Conservation (phyloP, 495 filamentous ascomycete species). For the Talaromyces ruber region DNA sequence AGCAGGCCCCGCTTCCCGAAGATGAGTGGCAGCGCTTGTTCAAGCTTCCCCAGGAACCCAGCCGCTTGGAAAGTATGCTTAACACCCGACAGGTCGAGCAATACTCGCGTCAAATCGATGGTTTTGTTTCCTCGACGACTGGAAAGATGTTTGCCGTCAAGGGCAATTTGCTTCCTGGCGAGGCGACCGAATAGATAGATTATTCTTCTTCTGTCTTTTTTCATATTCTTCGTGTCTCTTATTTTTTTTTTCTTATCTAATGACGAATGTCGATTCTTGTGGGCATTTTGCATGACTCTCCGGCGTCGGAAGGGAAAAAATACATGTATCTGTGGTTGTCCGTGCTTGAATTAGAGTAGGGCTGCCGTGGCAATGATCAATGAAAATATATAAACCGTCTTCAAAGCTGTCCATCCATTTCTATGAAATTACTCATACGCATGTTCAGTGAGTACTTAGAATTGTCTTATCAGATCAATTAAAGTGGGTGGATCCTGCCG, state of each 20-base stretch:
- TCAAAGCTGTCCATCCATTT: not conserved
- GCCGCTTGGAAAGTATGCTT: slow-evolving; percentile 81
- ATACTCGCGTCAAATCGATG: slow-evolving; percentile 94
- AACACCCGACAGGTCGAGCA: slow-evolving; percentile 95
- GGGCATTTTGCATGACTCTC: slow-evolving; percentile 37
- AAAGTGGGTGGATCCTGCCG: not conserved
- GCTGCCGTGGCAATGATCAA: not conserved
- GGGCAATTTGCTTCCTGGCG: slow-evolving; percentile 50
- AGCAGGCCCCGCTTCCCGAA: slow-evolving; percentile 83
- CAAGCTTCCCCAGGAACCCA: slow-evolving; percentile 93
- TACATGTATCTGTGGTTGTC: slow-evolving; percentile 35
- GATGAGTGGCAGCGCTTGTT: slow-evolving; percentile 98
- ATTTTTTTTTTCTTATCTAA: slow-evolving; percentile 4
- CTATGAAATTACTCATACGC: not conserved
- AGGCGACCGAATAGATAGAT: slow-evolving; percentile 31
- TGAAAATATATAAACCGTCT: not conserved
- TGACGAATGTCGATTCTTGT: slow-evolving; percentile 3
- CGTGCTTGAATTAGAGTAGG: slow-evolving; percentile 16
- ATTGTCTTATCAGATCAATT: slow-evolving; percentile 4
- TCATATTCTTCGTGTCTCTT: not conserved
- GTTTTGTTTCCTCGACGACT: slow-evolving; percentile 83
- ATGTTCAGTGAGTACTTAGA: not conserved
- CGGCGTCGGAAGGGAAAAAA: slow-evolving; percentile 42
- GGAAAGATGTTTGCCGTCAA: slow-evolving; percentile 98
- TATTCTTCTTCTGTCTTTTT: not conserved